Conservation (phyloP, 805 yeast genomes). For the Lipomyces yamadae region DNA sequence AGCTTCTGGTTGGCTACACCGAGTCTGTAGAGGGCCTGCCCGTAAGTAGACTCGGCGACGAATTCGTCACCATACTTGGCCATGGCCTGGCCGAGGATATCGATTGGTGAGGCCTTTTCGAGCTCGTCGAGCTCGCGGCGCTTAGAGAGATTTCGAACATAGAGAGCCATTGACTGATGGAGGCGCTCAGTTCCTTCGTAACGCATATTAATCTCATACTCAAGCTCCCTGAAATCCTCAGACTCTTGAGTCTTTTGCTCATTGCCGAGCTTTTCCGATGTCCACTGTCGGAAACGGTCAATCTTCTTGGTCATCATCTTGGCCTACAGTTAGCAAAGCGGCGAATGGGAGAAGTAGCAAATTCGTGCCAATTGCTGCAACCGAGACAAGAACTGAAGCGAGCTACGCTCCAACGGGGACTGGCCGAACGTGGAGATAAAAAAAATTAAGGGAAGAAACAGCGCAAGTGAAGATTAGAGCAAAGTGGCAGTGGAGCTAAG, state of each 20-base stretch:
- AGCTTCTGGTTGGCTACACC: conserved; percentile 38
- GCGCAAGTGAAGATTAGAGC: conserved; percentile 4
- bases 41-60: conserved; percentile 36
- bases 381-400: neutral
- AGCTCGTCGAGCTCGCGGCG: conserved; percentile 38
- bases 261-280: conserved; percentile 39
- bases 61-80: conserved; percentile 37
- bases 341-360: neutral
- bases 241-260: conserved; percentile 40
- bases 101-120: conserved; percentile 38
- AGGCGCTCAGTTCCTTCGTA: conserved; percentile 38
- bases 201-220: conserved; percentile 38
- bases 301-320: conserved; percentile 35
- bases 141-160: conserved; percentile 37
- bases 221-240: conserved; percentile 38
- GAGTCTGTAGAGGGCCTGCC: conserved; percentile 36
- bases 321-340: neutral
- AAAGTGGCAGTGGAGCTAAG: neutral
- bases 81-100: conserved; percentile 38
- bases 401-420: neutral
- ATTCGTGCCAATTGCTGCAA: neutral
- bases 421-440: neutral
- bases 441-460: neutral
- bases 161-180: conserved; percentile 34
- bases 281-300: conserved; percentile 39